Base-by-base conservation (phyloP, 148 eudicot species). In the Bassia scoparia region DNA sequence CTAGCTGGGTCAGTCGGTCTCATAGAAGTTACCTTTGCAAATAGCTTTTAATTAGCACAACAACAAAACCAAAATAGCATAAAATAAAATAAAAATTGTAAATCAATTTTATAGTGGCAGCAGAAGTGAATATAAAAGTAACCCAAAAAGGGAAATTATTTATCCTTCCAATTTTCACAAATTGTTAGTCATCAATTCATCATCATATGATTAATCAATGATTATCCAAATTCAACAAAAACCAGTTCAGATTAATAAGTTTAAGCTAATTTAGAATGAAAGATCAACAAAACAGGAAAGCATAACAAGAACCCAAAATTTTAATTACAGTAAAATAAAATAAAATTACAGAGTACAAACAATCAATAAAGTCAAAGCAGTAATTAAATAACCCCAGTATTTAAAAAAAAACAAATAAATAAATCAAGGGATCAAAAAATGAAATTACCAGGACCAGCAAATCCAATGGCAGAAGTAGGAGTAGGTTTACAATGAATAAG, bases 391-490 rank as follows among this genome's bases (percentile, higher is more conserved):
- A 24, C 4, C 1, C 4, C 5, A 23, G 26, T 7, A 56, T 7
- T 7, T 0, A 55, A 23, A 56, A 7, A 24, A 56, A 56, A 26
- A 11, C 3, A 21, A 9, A 26, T 21, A 56, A 52, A 52, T 0
- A 21, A 1, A 13, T 10, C 2, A 58, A 27, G 61, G 29, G 12
- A 41, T 4, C 12, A 20, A 48, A 5, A 34, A 38, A 23, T 31
- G 18, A 34, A 49, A 21, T 11, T 74, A 86, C 89, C 89, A 38
- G 87, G 87, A 18, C 87, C 89, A 30, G 77, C 84, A 65, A 84
- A 69, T 21, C 87, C 87, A 41, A 84, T 54, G 10, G 73, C 84
- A 68, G 86, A 49, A 21, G 35, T 41, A 41, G 68, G 68, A 14
- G 68, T 65, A 65, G 68, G 49, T 23, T 41, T 65, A 41, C 49